Evolutionary conservation across 306 rosid genomes (phyloP), one percentile per base, ranked within the genome.

Genomic region (Dryas drummondii): DNA sequence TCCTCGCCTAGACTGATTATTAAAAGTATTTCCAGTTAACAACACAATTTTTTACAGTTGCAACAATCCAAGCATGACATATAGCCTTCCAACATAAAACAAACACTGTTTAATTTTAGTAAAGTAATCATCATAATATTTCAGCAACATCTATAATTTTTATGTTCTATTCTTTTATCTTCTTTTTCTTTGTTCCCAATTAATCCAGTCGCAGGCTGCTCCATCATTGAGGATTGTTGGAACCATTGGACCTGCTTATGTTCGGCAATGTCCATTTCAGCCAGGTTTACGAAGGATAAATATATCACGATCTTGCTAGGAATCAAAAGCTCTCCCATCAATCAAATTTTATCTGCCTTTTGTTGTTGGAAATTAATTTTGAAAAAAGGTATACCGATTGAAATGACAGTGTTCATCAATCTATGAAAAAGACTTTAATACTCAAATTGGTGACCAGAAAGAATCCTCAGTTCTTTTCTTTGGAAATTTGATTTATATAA

Each of bases 1-100:
- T 82, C 87, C 81, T 86, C 83, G 14, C 96, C 97, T 47, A 94
- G 97, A 83, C 98, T 94, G 93, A 83, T 60, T 10, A 76, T 73
- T 60, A 63, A 37, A 72, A 80, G 15, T 60, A 70, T 50, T 77
- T 78, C 80, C 80, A 87, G 55, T 66, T 60, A 62, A 71, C 74
- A 82, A 61, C 37, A 32, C 37, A 27, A 49, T 49, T 54, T 53
- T 70, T 53, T 14, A 55, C 12, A 40, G 44, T 41, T 71, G 77
- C 22, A 80, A 68, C 41, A 61, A 72, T 16, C 22, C 13, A 77
- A 75, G 77, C 22, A 74, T 17, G 47, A 55, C 4, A 70, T 51
- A 16, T 66, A 44, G 76, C 53, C 69, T 80, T 56, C 69, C 32
- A 26, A 6, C 3, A 0, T 56, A n/a, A 76, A 46, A 73, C 27